A percentile compares a stretch with the other conserved stretches of the same genome.
These are phyloP conservation scores for Talaromyces proteolyticus DNA, from an alignment of 495 filamentous ascomycete genomes.

Conservation along the genomic window DNA sequence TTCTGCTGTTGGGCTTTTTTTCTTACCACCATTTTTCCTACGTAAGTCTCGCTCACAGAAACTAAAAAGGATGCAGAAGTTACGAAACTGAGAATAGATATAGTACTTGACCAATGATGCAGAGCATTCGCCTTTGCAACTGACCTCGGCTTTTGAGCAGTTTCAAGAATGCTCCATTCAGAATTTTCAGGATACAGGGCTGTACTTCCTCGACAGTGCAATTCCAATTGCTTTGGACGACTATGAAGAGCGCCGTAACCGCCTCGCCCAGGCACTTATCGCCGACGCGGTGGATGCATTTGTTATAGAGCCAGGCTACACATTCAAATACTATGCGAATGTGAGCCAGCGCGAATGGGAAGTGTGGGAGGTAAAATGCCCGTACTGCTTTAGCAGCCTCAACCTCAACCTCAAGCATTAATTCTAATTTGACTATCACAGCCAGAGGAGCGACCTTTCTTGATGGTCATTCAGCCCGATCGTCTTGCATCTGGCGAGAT, in stretches of 20 bases:
- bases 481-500: conserved; percentile 22
- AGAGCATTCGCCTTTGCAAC: too few species aligned
- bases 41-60: too few species aligned
- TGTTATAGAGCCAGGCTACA: conserved; percentile 50
- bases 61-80: too few species aligned
- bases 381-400: too few species aligned
- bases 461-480: conserved; percentile 45
- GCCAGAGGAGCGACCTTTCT: conserved; percentile 51
- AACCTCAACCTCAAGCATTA: too few species aligned
- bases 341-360: conserved; percentile 51
- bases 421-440: too few species aligned
- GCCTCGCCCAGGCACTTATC: conserved; percentile 40
- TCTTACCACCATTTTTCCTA: too few species aligned
- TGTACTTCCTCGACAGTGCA: conserved; percentile 40
- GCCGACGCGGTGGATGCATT: conserved; percentile 40
- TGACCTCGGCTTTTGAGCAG: neutral
- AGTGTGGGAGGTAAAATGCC: conserved; percentile 47
- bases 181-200: conserved; percentile 28
- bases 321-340: conserved; percentile 52
- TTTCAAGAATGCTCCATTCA: conserved; percentile 41
- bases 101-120: too few species aligned
- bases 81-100: too few species aligned
- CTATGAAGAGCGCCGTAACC: conserved; percentile 38
- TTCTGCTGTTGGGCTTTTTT: too few species aligned
- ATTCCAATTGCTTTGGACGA: conserved; percentile 30